phyloP scores from a whole-genome alignment of 345 rosid species.

The Turritis glabra region DNA sequence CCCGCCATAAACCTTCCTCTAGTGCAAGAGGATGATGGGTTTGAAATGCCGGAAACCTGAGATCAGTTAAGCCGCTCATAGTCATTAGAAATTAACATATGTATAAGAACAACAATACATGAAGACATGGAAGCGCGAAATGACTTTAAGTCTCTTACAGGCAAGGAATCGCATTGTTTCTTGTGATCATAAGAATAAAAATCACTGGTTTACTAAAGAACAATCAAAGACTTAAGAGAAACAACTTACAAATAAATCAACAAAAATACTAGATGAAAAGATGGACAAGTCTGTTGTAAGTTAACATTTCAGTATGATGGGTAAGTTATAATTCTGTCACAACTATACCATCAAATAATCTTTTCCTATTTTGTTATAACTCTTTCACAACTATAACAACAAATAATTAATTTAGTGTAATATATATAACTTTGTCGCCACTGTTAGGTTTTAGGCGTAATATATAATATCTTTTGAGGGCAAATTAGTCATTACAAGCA shows the following conservation, averaged over 20 bases:
- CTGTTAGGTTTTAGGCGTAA: too few relatives aligned
- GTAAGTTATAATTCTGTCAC: too few relatives aligned
- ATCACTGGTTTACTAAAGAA: neutral
- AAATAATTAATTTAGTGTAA: too few relatives aligned
- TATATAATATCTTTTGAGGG: too few relatives aligned
- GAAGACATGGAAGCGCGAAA: neutral
- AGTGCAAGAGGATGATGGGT: neutral
- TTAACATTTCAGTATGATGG: too few relatives aligned
- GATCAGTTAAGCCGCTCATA: neutral
- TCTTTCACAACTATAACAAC: too few relatives aligned
- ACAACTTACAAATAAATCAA: slow-evolving; percentile 4
- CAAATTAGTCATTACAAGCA: too few relatives aligned
- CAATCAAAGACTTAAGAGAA: neutral
- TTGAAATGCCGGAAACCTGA: neutral
- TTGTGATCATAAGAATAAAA: neutral
- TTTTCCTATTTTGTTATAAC: too few relatives aligned
- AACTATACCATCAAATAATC: too few relatives aligned
- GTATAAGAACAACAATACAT: neutral
- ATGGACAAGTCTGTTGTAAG: too few relatives aligned
- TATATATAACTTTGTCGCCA: too few relatives aligned
- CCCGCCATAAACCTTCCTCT: neutral
- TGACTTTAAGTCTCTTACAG: neutral
- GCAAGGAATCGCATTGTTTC: neutral
- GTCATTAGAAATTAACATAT: neutral
- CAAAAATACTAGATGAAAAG: neutral